Conservation (phyloP, 2,329 filamentous ascomycete genomes). For the Penicillium sclerotigenum region DNA sequence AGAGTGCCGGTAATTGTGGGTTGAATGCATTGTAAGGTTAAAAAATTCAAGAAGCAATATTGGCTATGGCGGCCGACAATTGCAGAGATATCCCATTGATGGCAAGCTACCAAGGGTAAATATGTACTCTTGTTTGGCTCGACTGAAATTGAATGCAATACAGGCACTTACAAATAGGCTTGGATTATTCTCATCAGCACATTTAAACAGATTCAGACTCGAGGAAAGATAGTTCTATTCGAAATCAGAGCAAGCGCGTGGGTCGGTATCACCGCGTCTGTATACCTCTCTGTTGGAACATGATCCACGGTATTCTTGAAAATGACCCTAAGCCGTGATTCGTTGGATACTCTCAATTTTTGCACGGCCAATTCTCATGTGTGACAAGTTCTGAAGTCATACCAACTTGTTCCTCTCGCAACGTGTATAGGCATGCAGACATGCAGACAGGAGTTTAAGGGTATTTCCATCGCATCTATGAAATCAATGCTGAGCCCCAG, state of each 20-base stretch:
- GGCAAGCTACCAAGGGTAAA: background rate
- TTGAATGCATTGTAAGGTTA: constrained; percentile 14
- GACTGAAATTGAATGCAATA: background rate
- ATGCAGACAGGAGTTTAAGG: constrained; percentile 1
- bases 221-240: constrained; percentile 1
- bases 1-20: constrained; percentile 22
- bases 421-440: constrained; percentile 1
- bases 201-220: constrained; percentile 2
- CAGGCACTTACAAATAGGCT: background rate
- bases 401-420: background rate
- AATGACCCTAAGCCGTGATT: background rate
- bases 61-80: background rate
- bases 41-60: too few species aligned
- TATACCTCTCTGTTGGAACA: background rate
- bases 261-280: constrained; percentile 3
- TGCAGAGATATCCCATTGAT: background rate
- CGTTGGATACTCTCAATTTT: background rate
- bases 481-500: background rate
- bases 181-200: background rate
- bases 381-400: background rate
- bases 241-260: constrained; percentile 6
- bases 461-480: background rate
- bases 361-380: background rate
- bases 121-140: background rate
- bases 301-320: background rate